Conservation (phyloP, 768 basidiomycete genomes). For the Omphalotus guepiniiformis region DNA sequence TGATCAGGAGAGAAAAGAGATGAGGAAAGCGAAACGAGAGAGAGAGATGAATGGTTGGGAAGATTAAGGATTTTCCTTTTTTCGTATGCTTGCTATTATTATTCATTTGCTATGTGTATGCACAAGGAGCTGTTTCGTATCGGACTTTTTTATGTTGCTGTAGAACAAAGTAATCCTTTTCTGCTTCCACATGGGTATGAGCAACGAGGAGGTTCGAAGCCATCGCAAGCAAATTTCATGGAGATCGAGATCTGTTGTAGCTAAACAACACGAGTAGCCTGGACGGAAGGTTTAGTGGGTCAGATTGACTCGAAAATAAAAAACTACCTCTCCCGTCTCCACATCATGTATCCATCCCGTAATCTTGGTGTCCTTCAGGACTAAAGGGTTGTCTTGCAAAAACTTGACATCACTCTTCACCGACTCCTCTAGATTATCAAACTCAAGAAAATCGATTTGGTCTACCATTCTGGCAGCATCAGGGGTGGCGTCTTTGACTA, state of each 20-base stretch:
- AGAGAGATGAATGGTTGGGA: constrained; percentile 61
- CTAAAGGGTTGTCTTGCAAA: constrained; percentile 36
- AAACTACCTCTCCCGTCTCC: constrained; percentile 49
- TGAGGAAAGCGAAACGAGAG: constrained; percentile 59
- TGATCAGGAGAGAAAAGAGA: constrained; percentile 45
- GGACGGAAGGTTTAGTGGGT: too few species aligned
- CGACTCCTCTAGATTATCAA: constrained; percentile 33
- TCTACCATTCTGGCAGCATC: constrained; percentile 26
- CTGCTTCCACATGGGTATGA: too few species aligned
- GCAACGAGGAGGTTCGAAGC: too few species aligned
- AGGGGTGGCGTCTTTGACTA: constrained; percentile 25
- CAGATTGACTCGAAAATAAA: too few species aligned
- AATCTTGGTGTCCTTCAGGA: constrained; percentile 35
- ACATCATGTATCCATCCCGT: constrained; percentile 52
- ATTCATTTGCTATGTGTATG: too few species aligned
- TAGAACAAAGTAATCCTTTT: too few species aligned
- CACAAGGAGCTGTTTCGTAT: not conserved
- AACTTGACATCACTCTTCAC: constrained; percentile 42
- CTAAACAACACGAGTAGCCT: too few species aligned
- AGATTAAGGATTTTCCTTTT: constrained; percentile 23
- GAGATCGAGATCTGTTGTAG: too few species aligned
- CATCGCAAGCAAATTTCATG: too few species aligned
- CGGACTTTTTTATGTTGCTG: not conserved
- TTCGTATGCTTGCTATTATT: not conserved
- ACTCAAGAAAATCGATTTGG: constrained; percentile 38